Base-by-base conservation (phyloP, 345 rosid species). In the Diplotaxis tenuifolia region DNA sequence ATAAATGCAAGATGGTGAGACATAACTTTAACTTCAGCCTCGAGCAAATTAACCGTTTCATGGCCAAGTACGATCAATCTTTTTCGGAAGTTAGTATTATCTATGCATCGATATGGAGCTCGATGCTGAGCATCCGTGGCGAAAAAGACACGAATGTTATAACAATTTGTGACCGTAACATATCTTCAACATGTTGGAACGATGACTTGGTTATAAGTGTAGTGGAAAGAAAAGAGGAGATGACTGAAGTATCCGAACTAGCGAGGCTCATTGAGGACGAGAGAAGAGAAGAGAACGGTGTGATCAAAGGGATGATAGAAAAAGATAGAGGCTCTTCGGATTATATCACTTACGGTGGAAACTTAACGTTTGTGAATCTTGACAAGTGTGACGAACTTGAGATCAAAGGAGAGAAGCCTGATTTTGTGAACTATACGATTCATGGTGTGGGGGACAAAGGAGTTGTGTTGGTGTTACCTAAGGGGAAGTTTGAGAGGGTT, bases 381-480 rank as follows among this genome's bases (percentile, higher is more conserved):
- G 90, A 81, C 67, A 23, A 86, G 23, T 86, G 78, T 28, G 88
- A 81, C 4, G 90, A 81, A 7, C 16, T 85, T 62, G 77, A 86
- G 71, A 12, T 89, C 52, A 83, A 81, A 50, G 93, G 89, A 4
- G 40, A 75, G 49, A 82, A 68, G 63, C 84, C 93, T 0, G 65
- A 75, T 14, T 82, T 56, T 2, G 89, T 82, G 7, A 84, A 82
- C 66, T 92, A 84, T 34, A 52, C 71, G 1, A 73, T 89, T 9
- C 31, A 79, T 9, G 92, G 93, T 6, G 85, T 83, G 15, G 96
- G 92, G 0, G 88, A 84, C 7, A 86, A 84, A 58, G 97, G 96
- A 27, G 75, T 65, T 23, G 87, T 86, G 9, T 8, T 92, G 80
- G 70, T 88, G 28, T 82, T 73, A 9, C 79, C 82, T 1, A 75